Base-by-base conservation (phyloP, 352 stramenopile species). In the Phytophthora sp. region DNA sequence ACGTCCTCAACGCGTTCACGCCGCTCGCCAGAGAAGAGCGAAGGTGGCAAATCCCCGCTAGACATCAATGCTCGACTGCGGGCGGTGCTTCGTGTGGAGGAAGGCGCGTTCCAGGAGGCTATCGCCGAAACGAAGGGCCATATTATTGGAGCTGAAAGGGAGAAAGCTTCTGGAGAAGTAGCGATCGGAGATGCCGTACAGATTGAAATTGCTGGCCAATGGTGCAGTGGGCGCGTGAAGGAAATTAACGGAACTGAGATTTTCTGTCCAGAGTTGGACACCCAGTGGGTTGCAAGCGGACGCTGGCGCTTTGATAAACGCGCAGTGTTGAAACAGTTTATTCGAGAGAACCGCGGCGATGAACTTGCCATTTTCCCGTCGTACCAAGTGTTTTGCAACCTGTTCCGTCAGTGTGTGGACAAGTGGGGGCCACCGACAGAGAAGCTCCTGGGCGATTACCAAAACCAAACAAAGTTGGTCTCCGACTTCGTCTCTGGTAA, bases 331-430 rank as follows among this genome's bases (percentile, higher is more conserved):
- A 74, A 75, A 46, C 35, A 57, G 33, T 69, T 77, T 15, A 77
- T 81, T 39, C 58, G 24, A 3, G 61, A 60, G n/a, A 76, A 79
- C 56, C 70, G 52, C 3, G 52, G 52, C 7, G 70, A 79, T 23
- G 73, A 81, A 35, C 66, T 81, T 26, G 57, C 66, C 0, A 76
- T 79, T 50, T 82, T 82, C 33, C 46, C 69, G 20, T 82, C 74
- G 6, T 79, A 79, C 16, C 60, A 74, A 16, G 66, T 77, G 2
- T 84, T 86, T 41, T 77, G 67, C 64, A 76, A 76, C 58, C 65
- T 86, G 5, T 71, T 82, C 24, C 69, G 63, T 0, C 62, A 69
- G n/a, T 80, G 65, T 30, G 73, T 85, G 20, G 73, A 77, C 13
- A 63, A 66, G 44, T 85, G 76, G 73, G 53, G 70, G 9, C 9